These are phyloP conservation scores for Hanseniaspora vineae DNA, from an alignment of 805 yeast species.

Conservation along the genomic window DNA sequence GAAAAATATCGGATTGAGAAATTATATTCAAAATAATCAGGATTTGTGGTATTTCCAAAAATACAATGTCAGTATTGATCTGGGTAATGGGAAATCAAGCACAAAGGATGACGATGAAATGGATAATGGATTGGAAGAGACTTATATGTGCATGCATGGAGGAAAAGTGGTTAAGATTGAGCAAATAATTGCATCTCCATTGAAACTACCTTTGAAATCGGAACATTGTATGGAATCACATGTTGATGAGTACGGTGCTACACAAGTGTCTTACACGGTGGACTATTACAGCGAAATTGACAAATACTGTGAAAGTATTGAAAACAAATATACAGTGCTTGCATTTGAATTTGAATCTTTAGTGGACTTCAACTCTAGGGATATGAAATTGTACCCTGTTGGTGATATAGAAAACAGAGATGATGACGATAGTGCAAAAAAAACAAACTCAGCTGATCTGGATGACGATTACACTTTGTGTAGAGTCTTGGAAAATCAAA, in stretches of 20 bases:
- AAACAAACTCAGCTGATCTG: conserved; percentile 1
- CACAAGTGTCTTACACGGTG: conserved; percentile 18
- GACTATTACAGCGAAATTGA: conserved; percentile 18
- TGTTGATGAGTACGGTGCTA: conserved; percentile 8
- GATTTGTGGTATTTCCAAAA: conserved; percentile 17
- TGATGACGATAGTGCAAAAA: not conserved
- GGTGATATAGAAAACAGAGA: not conserved
- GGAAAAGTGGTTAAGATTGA: conserved; percentile 4
- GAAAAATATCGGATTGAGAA: conserved; percentile 17
- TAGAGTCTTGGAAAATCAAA: conserved; percentile 13
- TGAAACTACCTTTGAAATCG: conserved; percentile 3
- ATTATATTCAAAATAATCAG: conserved; percentile 17
- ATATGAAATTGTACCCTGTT: conserved; percentile 3
- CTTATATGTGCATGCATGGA: conserved; percentile 6
- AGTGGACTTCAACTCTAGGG: conserved; percentile 7
- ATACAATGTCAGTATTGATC: conserved; percentile 6
- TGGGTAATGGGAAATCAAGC: conserved; percentile 2
- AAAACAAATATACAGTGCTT: conserved; percentile 12
- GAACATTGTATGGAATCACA: not conserved
- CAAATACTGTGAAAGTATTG: conserved; percentile 15
- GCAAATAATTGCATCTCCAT: not conserved
- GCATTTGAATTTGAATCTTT: conserved; percentile 18
- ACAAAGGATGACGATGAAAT: not conserved
- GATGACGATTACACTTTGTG: conserved; percentile 9
- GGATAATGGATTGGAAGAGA: conserved; percentile 1